A percentile compares a stretch with the other conserved stretches of the same genome.
Conservation (phyloP, 257 asterid species). For the Voacanga thouarsii region DNA sequence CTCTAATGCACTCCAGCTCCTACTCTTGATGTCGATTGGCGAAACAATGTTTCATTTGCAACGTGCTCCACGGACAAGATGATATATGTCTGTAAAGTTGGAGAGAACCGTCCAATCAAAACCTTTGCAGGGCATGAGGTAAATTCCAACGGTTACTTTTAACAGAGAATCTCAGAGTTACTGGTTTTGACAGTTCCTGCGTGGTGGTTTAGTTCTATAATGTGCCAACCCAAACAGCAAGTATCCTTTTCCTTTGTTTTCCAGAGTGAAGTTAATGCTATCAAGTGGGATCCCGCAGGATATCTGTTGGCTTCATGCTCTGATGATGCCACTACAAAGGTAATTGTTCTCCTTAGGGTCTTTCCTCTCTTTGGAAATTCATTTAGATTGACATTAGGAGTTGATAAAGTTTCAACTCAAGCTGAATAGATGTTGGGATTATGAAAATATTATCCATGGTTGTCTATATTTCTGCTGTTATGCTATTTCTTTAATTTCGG, state of each 20-base stretch:
- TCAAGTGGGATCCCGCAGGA: slow-evolving; percentile 99
- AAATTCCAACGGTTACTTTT: slow-evolving; percentile 14
- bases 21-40: slow-evolving; percentile 97
- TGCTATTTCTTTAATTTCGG: not conserved
- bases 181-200: not conserved
- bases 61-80: slow-evolving; percentile 97
- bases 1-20: slow-evolving; percentile 54
- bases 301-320: slow-evolving; percentile 91
- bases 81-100: slow-evolving; percentile 94
- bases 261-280: slow-evolving; percentile 96
- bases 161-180: not conserved
- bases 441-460: not conserved
- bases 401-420: slow-evolving; percentile 1
- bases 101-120: slow-evolving; percentile 79
- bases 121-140: slow-evolving; percentile 90
- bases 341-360: slow-evolving; percentile 15
- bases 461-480: not conserved
- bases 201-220: not conserved
- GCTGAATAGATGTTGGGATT: not conserved
- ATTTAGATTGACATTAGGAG: not conserved
- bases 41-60: slow-evolving; percentile 82
- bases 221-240: not conserved
- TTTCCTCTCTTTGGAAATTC: not conserved
- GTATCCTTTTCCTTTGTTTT: slow-evolving; percentile 4
- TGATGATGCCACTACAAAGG: slow-evolving; percentile 95